These are phyloP conservation scores for Septoria petroselini DNA, from an alignment of 2,329 filamentous ascomycete genomes.

Conservation along the genomic window DNA sequence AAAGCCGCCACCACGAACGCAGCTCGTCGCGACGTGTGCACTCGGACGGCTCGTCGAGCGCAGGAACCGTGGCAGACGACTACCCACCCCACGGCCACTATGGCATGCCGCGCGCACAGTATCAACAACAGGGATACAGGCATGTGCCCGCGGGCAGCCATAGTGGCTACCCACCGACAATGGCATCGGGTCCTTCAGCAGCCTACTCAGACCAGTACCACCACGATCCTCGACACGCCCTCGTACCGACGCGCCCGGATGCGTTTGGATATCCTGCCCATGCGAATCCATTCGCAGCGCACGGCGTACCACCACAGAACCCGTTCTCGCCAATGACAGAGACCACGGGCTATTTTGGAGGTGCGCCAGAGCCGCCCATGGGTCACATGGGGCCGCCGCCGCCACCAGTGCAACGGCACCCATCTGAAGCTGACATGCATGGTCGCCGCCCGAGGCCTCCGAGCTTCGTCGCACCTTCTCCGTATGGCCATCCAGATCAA, in stretches of 20 bases:
- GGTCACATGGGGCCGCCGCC: slow-evolving; percentile 24
- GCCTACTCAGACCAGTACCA: slow-evolving; percentile 30
- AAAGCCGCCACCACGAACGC: slow-evolving; percentile 25
- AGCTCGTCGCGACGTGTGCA: slow-evolving; percentile 29
- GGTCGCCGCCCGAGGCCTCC: slow-evolving; percentile 24
- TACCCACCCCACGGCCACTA: slow-evolving; percentile 43
- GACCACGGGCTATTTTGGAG: slow-evolving; percentile 39
- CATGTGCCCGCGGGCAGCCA: slow-evolving; percentile 32
- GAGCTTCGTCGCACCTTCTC: slow-evolving; percentile 32
- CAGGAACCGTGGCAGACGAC: slow-evolving; percentile 45
- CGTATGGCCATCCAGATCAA: slow-evolving; percentile 29
- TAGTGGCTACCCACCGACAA: slow-evolving; percentile 37
- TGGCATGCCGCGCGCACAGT: slow-evolving; percentile 38
- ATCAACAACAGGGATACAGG: slow-evolving; percentile 34
- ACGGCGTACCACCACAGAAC: slow-evolving; percentile 25
- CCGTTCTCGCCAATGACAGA: slow-evolving; percentile 36
- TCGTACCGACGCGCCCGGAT: slow-evolving; percentile 36
- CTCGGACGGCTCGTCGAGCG: slow-evolving; percentile 41
- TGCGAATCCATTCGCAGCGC: slow-evolving; percentile 42
- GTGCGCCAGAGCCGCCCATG: slow-evolving; percentile 23
- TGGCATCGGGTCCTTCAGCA: slow-evolving; percentile 23
- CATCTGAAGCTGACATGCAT: slow-evolving; percentile 27
- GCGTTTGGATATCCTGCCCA: slow-evolving; percentile 39
- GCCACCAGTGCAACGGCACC: slow-evolving; percentile 25
- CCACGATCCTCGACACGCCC: slow-evolving; percentile 28